phyloP scores from a whole-genome alignment of 2,329 filamentous ascomycete genomes.

The Cyanodermella asteris region DNA sequence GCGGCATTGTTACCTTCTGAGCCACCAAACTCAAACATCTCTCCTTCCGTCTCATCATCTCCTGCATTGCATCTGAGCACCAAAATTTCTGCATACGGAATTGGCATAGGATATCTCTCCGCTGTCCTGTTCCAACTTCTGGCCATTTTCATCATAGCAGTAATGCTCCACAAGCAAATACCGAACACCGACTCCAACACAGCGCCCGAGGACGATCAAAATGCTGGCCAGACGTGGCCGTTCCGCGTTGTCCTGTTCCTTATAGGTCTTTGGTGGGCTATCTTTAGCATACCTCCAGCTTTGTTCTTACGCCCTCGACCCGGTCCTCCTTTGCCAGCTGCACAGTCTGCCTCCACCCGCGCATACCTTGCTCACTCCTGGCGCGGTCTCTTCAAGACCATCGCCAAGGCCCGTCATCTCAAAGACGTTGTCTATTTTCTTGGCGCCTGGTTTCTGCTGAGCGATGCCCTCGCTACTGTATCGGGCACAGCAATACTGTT shows the following conservation, averaged over 20 bases:
- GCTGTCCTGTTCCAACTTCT: slow-evolving; percentile 66
- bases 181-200: slow-evolving; percentile 45
- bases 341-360: slow-evolving; percentile 12
- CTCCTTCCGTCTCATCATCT: slow-evolving; percentile 23
- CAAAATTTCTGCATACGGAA: slow-evolving; percentile 74
- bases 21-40: background rate
- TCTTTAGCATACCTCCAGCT: too few species aligned
- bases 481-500: slow-evolving; percentile 89
- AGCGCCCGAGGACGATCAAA: too few species aligned
- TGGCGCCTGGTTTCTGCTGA: slow-evolving; percentile 80
- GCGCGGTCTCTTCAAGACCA: slow-evolving; percentile 63
- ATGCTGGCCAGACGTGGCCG: slow-evolving; percentile 67
- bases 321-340: slow-evolving; percentile 40
- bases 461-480: slow-evolving; percentile 83
- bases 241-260: slow-evolving; percentile 75
- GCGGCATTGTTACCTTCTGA: background rate
- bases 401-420: slow-evolving; percentile 49
- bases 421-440: slow-evolving; percentile 73
- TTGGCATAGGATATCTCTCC: slow-evolving; percentile 82
- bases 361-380: slow-evolving; percentile 67
- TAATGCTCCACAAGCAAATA: too few species aligned
- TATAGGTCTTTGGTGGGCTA: slow-evolving; percentile 51
- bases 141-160: slow-evolving; percentile 53
- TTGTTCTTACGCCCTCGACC: slow-evolving; percentile 71
- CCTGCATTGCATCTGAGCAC: slow-evolving; percentile 64